Conservation (phyloP, 1,284 basidiomycete genomes). For the Rhodotorula sp. region DNA sequence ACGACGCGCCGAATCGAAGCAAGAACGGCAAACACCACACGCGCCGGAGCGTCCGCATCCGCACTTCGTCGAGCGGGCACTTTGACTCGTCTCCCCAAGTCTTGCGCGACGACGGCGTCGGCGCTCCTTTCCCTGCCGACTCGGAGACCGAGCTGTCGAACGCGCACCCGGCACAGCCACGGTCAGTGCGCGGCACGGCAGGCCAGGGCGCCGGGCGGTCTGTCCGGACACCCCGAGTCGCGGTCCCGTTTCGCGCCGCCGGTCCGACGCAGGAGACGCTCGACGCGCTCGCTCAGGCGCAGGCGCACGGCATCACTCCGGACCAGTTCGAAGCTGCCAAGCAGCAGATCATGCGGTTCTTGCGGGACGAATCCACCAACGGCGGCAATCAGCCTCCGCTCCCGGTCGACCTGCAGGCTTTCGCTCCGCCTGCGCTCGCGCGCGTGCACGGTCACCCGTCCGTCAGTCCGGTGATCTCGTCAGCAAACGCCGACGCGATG, state of each 20-base stretch:
- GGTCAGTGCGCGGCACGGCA: no score
- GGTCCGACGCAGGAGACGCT: not conserved
- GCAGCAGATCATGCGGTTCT: constrained; percentile 27
- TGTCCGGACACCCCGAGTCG: not conserved
- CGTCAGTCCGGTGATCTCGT: not conserved
- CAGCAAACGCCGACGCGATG: not conserved
- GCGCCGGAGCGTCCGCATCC: constrained; percentile 28
- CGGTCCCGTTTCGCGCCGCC: not conserved
- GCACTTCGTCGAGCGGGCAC: constrained; percentile 17
- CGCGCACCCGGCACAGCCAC: not conserved
- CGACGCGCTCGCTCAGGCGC: constrained; percentile 7
- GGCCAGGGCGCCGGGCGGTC: not conserved
- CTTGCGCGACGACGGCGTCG: not conserved
- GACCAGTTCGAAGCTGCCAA: constrained; percentile 35
- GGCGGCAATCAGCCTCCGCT: not conserved
- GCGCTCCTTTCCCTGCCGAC: not conserved
- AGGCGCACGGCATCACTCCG: constrained; percentile 27
- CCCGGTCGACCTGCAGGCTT: not conserved
- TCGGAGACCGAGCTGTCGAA: not conserved
- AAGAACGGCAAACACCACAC: constrained; percentile 10
- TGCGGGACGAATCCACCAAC: constrained; percentile 7
- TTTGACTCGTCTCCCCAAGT: constrained; percentile 22
- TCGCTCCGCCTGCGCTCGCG: not conserved
- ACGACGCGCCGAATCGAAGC: not conserved
- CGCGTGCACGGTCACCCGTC: not conserved